Base-by-base conservation (phyloP, 192 early-diverging fungal species). In the Entophlyctis luteolus region DNA sequence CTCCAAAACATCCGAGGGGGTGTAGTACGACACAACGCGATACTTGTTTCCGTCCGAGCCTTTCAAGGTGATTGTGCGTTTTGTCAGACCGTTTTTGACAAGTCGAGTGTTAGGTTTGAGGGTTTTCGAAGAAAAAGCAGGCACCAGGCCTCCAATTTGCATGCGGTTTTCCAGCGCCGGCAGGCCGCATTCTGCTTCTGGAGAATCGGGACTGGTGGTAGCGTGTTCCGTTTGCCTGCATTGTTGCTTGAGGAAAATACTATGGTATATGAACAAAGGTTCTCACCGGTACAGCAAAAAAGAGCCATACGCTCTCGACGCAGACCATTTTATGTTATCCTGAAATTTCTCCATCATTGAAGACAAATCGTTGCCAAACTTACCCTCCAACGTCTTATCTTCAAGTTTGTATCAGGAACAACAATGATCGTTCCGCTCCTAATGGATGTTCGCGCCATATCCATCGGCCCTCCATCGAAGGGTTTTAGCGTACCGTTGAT, bases 341-440 rank as follows among this genome's bases (percentile, higher is more conserved):
- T 60, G 27, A 46, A 46, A 52, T 22, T 18, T 8, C n/a, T 23
- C 28, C 49, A 52, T 0, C 8, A 22, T 0, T 23, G 12, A 52
- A 52, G 12, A 52, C 8, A 4, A 37, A 18, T 27, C 4, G 4
- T 5, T 8, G 8, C 39, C 12, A n/a, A 14, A 60, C 35, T 6
- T 16, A 60, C 59, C 59, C 39, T 38, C 59, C 59, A 60, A 16
- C 59, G 36, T 29, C 31, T 60, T 8, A 60, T 46, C 10, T 60
- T 37, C 25, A 20, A 28, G 37, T 16, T 29, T 23, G 12, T 46
- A 10, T 60, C 59, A 29, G 59, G 23, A 25, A 60, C 18, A 10
- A 60, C 59, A 60, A 60, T 60, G 22, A 60, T 45, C 1, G 59
- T 60, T 6, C 59, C 59, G 39, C 59, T 60, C 20, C 59, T 37